These are phyloP conservation scores for Hypoxylon fragiforme DNA, from an alignment of 495 filamentous ascomycete genomes.

Conservation along the genomic window DNA sequence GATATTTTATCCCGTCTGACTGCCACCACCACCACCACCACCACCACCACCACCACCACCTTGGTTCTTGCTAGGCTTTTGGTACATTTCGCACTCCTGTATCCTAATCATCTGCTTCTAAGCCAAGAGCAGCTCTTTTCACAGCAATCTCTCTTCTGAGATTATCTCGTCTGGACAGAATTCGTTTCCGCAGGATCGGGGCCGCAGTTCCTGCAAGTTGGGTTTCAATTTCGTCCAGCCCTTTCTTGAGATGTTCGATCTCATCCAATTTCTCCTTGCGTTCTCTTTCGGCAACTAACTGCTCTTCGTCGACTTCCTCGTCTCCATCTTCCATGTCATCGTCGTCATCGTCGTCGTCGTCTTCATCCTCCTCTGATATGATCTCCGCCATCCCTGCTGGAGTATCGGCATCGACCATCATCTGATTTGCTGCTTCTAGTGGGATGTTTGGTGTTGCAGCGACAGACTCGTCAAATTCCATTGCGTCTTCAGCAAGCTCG, in stretches of 20 bases:
- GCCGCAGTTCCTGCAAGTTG: slow-evolving; percentile 45
- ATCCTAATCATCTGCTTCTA: slow-evolving; percentile 51
- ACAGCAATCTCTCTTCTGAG: slow-evolving; percentile 61
- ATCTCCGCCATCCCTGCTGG: slow-evolving; percentile 34
- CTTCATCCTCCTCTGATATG: slow-evolving; percentile 52
- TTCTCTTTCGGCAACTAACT: slow-evolving; percentile 39
- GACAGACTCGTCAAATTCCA: slow-evolving; percentile 35
- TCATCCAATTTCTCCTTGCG: slow-evolving; percentile 55
- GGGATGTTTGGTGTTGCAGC: slow-evolving; percentile 40
- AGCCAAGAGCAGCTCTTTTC: slow-evolving; percentile 58
- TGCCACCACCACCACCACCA: too few relatives aligned
- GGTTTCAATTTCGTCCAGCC: slow-evolving; percentile 42
- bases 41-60: too few relatives aligned
- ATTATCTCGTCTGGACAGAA: slow-evolving; percentile 45
- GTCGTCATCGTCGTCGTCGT: slow-evolving; percentile 47
- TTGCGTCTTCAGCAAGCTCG: slow-evolving; percentile 39
- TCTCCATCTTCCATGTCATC: slow-evolving; percentile 54
- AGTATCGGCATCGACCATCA: slow-evolving; percentile 38
- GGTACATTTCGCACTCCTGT: too few relatives aligned
- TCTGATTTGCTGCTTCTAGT: slow-evolving; percentile 45
- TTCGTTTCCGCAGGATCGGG: slow-evolving; percentile 55
- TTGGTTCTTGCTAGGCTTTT: too few relatives aligned
- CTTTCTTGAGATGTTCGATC: slow-evolving; percentile 57
- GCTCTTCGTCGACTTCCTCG: slow-evolving; percentile 53
- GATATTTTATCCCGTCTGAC: too few relatives aligned